Evolutionary conservation across 371 early-diverging fungal species (phyloP).

Genomic region (Capillidium heterosporum): DNA sequence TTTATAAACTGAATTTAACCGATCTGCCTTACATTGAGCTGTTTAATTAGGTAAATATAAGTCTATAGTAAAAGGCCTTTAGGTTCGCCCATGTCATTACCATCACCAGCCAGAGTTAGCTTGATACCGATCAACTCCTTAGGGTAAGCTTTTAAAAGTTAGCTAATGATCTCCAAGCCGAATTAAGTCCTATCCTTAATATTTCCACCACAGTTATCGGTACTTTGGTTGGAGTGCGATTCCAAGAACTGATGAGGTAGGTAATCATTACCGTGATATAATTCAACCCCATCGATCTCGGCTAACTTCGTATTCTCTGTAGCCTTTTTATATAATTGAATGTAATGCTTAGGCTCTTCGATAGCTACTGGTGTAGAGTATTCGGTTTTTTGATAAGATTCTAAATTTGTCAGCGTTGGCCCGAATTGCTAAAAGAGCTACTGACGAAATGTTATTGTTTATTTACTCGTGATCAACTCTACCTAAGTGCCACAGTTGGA

Average conservation of each 20-base stretch:
- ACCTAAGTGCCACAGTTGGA: slow-evolving; percentile 21
- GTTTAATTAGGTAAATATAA: neutral
- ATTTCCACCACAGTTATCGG: slow-evolving; percentile 36
- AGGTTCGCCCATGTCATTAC: slow-evolving; percentile 37
- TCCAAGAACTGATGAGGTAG: slow-evolving; percentile 34
- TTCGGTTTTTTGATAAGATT: neutral
- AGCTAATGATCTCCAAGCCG: slow-evolving; percentile 17
- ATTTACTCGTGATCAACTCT: neutral
- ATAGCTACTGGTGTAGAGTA: neutral
- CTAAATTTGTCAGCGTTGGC: neutral
- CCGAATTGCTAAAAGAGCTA: neutral
- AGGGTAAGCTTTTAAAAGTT: slow-evolving; percentile 60
- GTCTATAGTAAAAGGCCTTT: neutral
- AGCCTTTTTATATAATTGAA: neutral
- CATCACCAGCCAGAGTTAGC: slow-evolving; percentile 29
- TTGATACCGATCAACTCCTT: slow-evolving; percentile 40
- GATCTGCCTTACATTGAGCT: neutral
- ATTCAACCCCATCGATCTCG: slow-evolving; percentile 46
- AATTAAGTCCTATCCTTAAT: slow-evolving; percentile 28
- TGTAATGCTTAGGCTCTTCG: neutral
- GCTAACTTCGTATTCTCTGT: slow-evolving; percentile 6
- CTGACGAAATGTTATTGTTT: neutral
- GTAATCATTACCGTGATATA: slow-evolving; percentile 48
- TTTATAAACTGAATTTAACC: neutral
- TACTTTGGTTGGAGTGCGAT: slow-evolving; percentile 26